Evolutionary conservation across 768 basidiomycete species (phyloP), one percentile per base, ranked within the genome.

Genomic region (Russula griseocarnosa): DNA sequence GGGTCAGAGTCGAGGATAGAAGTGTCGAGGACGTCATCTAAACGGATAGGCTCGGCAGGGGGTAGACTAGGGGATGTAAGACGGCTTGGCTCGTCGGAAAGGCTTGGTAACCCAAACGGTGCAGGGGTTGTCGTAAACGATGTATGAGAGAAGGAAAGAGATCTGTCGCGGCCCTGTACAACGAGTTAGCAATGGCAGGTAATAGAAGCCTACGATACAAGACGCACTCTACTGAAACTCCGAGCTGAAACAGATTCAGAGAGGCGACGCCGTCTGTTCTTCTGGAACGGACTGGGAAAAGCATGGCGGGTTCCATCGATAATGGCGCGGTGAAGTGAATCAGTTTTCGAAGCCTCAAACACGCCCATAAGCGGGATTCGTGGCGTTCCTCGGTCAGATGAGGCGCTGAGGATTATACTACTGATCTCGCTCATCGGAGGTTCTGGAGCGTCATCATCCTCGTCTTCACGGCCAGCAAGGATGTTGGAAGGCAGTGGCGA

Each of bases 1-100:
- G 79, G 67, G 55, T 86, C 86, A 0, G 81, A 79, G 68, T 85
- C 85, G 22, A 91, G 76, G 73, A 88, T 83, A 0, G 90, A 86
- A 0, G 85, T 79, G 61, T 92, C 88, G 40, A 92, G 78, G 20
- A 92, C 89, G 68, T 92, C 90, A 69, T 89, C 83, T 24, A 92
- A 79, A 65, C 82, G 81, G 50, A 88, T 83, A 13, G 83, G 77
- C 63, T 85, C 82, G 68, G 69, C 0, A 58, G 61, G 38, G 70
- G 61, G 38, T 61, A 68, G 28, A 70, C 67, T 26, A 78, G 79
- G 53, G n/a, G 55, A 54, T 20, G 58, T 54, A 78, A 78, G 44
- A 77, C 76, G 5, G 75, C 60, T 74, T 70, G 47, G 75, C 67
- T 53, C 74, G 69, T 42, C 71, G 71, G 63, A 56, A n/a, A 50